These are phyloP conservation scores for Kwoniella mangroviensis DNA, from an alignment of 768 basidiomycete species.

Conservation along the genomic window DNA sequence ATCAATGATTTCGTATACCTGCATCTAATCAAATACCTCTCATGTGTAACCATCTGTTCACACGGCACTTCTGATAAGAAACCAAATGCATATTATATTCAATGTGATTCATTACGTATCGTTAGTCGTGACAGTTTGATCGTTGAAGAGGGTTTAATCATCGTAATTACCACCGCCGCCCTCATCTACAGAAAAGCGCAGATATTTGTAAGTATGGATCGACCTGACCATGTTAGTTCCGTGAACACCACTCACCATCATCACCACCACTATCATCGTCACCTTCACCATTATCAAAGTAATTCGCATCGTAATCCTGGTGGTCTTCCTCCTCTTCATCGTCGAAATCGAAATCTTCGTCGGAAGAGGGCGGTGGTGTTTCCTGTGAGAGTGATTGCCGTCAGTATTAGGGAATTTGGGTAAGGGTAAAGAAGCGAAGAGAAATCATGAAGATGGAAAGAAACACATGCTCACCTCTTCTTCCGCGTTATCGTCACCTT, in stretches of 20 bases:
- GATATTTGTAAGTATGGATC: neutral
- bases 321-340: conserved; percentile 48
- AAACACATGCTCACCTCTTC: conserved; percentile 31
- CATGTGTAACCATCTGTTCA: neutral
- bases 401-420: neutral
- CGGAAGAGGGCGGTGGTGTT: conserved; percentile 34
- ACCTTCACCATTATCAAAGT: conserved; percentile 55
- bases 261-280: conserved; percentile 51
- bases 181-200: conserved; percentile 12
- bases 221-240: neutral
- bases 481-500: conserved; percentile 32
- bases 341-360: conserved; percentile 46
- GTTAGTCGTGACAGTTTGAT: neutral
- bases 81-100: conserved; percentile 12
- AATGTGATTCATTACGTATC: neutral
- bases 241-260: conserved; percentile 31
- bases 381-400: conserved; percentile 8
- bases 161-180: conserved; percentile 34
- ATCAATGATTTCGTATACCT: neutral
- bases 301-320: conserved; percentile 54
- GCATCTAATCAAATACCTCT: neutral
- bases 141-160: conserved; percentile 20
- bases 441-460: neutral
- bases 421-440: no score
- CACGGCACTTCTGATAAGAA: neutral